Conservation (phyloP, 2,329 filamentous ascomycete species). For the Didymella lethalis region DNA sequence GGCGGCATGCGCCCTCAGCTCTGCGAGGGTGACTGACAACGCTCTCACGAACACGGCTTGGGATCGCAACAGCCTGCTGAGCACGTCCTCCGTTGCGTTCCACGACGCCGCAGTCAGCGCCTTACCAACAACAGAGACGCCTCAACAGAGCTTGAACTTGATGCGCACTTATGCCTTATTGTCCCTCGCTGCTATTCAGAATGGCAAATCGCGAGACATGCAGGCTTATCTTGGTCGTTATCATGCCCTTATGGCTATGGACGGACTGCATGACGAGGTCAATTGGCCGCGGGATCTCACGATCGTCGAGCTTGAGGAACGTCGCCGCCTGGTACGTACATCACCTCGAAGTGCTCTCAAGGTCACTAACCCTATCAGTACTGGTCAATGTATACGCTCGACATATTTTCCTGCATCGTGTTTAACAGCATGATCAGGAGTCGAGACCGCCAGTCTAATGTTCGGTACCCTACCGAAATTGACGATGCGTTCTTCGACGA, state of each 20-base stretch:
- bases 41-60: slow-evolving; percentile 5
- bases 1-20: slow-evolving; percentile 19
- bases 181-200: slow-evolving; percentile 61
- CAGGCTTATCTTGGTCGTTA: slow-evolving; percentile 62
- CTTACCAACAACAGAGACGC: not conserved
- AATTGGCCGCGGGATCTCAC: slow-evolving; percentile 52
- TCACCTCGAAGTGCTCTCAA: not conserved
- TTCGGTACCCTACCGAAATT: slow-evolving; percentile 58
- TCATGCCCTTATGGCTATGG: slow-evolving; percentile 58
- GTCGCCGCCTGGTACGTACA: not conserved
- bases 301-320: not conserved
- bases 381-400: not conserved
- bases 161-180: slow-evolving; percentile 59
- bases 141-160: slow-evolving; percentile 50
- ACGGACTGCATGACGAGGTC: slow-evolving; percentile 62
- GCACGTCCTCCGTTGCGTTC: not conserved
- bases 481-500: slow-evolving; percentile 53
- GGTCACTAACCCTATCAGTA: not conserved
- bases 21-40: slow-evolving; percentile 18
- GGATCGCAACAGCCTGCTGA: not conserved
- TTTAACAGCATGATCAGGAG: not conserved
- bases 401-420: not conserved
- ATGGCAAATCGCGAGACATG: slow-evolving; percentile 59
- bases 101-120: not conserved
- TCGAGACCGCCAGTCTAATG: slow-evolving; percentile 49